Base-by-base conservation (phyloP, 306 rosid genomes). In the Gillenia trifoliata region DNA sequence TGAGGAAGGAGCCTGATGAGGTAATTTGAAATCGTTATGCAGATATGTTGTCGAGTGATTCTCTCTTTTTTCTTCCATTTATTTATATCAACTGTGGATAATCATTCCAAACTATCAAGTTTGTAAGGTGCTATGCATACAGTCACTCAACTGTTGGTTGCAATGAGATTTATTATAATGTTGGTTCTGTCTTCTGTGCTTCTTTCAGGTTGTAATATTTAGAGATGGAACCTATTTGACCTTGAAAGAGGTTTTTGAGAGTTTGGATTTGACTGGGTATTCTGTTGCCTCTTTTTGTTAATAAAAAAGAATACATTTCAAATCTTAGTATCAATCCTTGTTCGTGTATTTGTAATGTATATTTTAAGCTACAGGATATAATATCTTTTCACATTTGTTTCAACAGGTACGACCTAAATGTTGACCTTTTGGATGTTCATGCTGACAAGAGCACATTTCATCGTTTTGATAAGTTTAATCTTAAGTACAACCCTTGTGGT, bases 371-470 rank as follows among this genome's bases (percentile, higher is more conserved):
- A 56, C 28, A 23, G 59, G 40, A 45, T 52, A 20, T 86, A 75
- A 77, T 80, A 49, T 77, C 43, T 73, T 11, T 36, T 79, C 65
- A 67, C 60, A 47, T 78, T 67, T 85, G 62, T 77, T 52, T 70
- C 81, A 30, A 80, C 93, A 95, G 99, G 83, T 85, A 95, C 52
- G 99, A 95, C 85, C 93, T 95, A 78, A 95, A 95, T 84, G 99
- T 95, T 77, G 98, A 95, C 89, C 99, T 95, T 86, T 84, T 95
- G 86, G 99, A 95, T 75, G 99, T 95, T 85, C 99, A 95, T 36
- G 99, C 99, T 52, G 99, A 95, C 96, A 95, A 95, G 89, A 95
- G 98, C 81, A 95, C 99, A 57, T 95, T 95, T 86, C 99, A 95
- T 83, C 98, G 99, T 41, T 95, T 95, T 83, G 99, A 95, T 81